These are phyloP conservation scores for Chlamydomonas urium DNA, from an alignment of 139 green algal species.

Conservation along the genomic window DNA sequence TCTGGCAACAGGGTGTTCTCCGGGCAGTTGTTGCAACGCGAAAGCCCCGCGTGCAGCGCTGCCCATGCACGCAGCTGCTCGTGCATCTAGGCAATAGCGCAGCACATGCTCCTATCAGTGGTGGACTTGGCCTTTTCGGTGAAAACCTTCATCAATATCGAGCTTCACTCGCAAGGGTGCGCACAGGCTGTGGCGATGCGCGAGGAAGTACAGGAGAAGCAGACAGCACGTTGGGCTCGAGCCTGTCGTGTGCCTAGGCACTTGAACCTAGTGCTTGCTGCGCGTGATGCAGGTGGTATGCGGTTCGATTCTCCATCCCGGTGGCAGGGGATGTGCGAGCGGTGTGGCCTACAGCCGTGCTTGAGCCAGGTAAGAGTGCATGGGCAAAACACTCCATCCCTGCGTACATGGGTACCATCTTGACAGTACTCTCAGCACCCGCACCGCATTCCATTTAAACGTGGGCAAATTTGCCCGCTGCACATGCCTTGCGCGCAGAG, in stretches of 20 bases:
- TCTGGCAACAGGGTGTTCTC: too few species aligned
- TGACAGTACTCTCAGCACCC: not conserved
- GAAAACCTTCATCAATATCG: slow-evolving; percentile 13
- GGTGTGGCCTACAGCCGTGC: slow-evolving; percentile 7
- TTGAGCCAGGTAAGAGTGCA: slow-evolving; percentile 2
- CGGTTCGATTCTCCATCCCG: not conserved
- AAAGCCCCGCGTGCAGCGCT: too few species aligned
- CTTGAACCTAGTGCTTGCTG: not conserved
- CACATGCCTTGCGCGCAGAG: slow-evolving; percentile 4
- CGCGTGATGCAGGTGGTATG: slow-evolving; percentile 7
- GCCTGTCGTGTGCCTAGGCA: not conserved
- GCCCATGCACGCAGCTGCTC: too few species aligned
- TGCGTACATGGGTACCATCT: not conserved
- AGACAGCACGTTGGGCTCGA: too few species aligned
- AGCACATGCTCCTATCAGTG: not conserved
- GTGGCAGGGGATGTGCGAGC: not conserved
- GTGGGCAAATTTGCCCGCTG: too few species aligned
- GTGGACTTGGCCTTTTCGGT: slow-evolving; percentile 11
- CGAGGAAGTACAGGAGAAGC: not conserved
- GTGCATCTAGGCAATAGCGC: too few species aligned
- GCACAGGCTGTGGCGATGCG: not conserved
- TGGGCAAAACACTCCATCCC: not conserved
- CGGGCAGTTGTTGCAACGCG: too few species aligned
- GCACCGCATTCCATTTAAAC: too few species aligned
- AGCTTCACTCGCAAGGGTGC: slow-evolving; percentile 12